Evolutionary conservation across 2,329 filamentous ascomycete species (phyloP).

Genomic region (Curvularia eragrostidis): DNA sequence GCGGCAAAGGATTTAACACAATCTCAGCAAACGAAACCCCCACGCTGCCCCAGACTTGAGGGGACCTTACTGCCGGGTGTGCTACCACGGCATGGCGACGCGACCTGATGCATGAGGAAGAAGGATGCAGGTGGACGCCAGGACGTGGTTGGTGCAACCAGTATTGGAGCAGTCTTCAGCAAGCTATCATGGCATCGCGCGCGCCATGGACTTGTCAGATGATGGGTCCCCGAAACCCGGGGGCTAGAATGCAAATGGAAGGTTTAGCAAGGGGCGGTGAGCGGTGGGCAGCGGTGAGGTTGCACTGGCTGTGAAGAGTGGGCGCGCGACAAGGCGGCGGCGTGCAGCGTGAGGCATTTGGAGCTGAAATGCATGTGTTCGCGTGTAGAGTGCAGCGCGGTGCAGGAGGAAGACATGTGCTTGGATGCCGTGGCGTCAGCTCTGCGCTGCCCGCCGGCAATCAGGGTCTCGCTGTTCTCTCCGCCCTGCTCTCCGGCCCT

Average conservation of each 20-base stretch:
- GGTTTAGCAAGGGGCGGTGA: conserved; percentile 18
- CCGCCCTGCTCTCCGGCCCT: no score
- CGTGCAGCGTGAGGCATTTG: background rate
- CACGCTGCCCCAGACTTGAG: conserved; percentile 3
- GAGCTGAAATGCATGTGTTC: background rate
- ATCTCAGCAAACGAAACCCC: conserved; percentile 29
- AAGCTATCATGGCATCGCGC: background rate
- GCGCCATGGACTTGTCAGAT: conserved; percentile 35
- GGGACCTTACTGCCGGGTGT: conserved; percentile 14
- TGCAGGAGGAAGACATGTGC: background rate
- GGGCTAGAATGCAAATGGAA: conserved; percentile 8
- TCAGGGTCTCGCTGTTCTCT: conserved; percentile 11
- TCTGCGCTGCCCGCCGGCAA: background rate
- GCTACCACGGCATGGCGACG: conserved; percentile 21
- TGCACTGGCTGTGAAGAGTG: background rate
- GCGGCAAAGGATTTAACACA: conserved; percentile 17
- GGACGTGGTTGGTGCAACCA: conserved; percentile 25
- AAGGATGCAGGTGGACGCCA: conserved; percentile 9
- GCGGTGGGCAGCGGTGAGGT: conserved; percentile 33
- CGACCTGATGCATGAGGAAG: conserved; percentile 21
- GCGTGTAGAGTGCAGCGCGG: background rate
- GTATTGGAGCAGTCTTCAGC: no score
- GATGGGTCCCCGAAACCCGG: conserved; percentile 23
- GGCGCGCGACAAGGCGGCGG: background rate
- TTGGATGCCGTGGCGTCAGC: no score